Percentiles rank a stretch among this genome's conserved stretches.
Conservation (phyloP, 805 yeast species). For the Myxozyma sirexii region DNA sequence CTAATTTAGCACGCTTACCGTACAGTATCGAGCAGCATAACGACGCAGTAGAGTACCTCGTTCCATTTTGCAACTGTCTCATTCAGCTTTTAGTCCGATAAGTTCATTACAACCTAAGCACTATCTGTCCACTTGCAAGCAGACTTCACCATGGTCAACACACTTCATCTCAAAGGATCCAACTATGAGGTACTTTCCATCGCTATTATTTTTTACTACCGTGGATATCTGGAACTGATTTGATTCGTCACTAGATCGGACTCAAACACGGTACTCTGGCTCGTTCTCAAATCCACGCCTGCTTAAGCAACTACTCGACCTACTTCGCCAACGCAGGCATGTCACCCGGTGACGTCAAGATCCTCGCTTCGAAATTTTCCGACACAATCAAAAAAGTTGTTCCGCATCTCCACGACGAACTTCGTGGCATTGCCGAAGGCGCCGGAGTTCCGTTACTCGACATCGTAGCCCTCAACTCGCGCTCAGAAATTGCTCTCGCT, state of each 20-base stretch:
- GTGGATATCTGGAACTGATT: background rate
- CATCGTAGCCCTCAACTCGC: slow-evolving; percentile 46
- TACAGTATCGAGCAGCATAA: too few species aligned
- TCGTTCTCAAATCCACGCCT: slow-evolving; percentile 39
- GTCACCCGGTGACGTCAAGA: slow-evolving; percentile 42
- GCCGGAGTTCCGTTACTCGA: slow-evolving; percentile 43
- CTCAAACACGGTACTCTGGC: slow-evolving; percentile 45
- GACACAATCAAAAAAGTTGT: slow-evolving; percentile 39
- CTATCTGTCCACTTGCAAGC: background rate
- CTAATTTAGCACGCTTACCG: too few species aligned
- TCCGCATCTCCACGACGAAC: slow-evolving; percentile 44
- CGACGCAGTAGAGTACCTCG: too few species aligned
- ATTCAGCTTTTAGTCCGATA: too few species aligned
- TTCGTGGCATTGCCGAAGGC: slow-evolving; percentile 47
- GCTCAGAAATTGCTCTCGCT: slow-evolving; percentile 47
- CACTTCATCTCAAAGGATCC: slow-evolving; percentile 25
- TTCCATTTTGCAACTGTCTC: too few species aligned
- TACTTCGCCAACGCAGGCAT: slow-evolving; percentile 38
- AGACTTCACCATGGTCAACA: slow-evolving; percentile 26
- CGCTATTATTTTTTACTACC: background rate
- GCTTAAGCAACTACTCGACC: slow-evolving; percentile 41
- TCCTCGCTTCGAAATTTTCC: slow-evolving; percentile 40
- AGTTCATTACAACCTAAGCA: too few species aligned
- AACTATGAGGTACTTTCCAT: slow-evolving; percentile 25
- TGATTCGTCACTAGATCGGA: slow-evolving; percentile 39